A percentile compares a stretch with the other conserved stretches of the same genome.
phyloP scores from a whole-genome alignment of 2,329 filamentous ascomycete species.

The Claviceps purpurea region DNA sequence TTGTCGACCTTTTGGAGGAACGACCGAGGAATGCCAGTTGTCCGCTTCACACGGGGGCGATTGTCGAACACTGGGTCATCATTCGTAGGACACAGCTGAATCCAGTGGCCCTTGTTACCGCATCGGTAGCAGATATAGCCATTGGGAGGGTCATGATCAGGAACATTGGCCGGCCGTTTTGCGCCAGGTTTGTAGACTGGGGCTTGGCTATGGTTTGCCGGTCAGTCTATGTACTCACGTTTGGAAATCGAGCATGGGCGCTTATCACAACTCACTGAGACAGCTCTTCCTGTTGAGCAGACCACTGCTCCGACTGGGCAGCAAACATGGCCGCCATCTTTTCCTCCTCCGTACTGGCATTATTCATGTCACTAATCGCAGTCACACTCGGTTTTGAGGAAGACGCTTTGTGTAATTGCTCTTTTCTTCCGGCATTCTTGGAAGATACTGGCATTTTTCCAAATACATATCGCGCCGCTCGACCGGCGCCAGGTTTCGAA shows the following conservation, averaged over 20 bases:
- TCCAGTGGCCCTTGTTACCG: constrained; percentile 98
- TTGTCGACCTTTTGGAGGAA: constrained; percentile 95
- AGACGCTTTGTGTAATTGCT: constrained; percentile 45
- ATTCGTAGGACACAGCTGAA: constrained; percentile 95
- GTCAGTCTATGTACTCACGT: constrained; percentile 17
- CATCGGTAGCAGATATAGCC: constrained; percentile 96
- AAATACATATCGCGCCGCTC: constrained; percentile 87
- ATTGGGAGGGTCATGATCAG: constrained; percentile 82
- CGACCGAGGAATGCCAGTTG: constrained; percentile 89
- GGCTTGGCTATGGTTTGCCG: constrained; percentile 34
- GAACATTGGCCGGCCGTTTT: constrained; percentile 63
- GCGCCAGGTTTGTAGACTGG: constrained; percentile 45
- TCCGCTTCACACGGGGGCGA: constrained; percentile 83
- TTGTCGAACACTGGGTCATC: constrained; percentile 94
- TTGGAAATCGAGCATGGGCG: background rate
- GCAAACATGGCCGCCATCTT: constrained; percentile 87
- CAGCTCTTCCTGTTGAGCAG: constrained; percentile 84
- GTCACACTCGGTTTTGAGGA: constrained; percentile 42
- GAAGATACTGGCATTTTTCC: constrained; percentile 88
- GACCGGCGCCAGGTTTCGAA: constrained; percentile 70
- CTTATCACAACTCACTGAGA: constrained; percentile 46
- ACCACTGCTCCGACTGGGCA: constrained; percentile 82
- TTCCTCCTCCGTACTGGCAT: constrained; percentile 82
- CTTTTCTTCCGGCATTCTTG: constrained; percentile 61
- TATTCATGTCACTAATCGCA: constrained; percentile 54